Evolutionary conservation across 352 stramenopile genomes (phyloP).

Genomic region (Phytophthora cajani): DNA sequence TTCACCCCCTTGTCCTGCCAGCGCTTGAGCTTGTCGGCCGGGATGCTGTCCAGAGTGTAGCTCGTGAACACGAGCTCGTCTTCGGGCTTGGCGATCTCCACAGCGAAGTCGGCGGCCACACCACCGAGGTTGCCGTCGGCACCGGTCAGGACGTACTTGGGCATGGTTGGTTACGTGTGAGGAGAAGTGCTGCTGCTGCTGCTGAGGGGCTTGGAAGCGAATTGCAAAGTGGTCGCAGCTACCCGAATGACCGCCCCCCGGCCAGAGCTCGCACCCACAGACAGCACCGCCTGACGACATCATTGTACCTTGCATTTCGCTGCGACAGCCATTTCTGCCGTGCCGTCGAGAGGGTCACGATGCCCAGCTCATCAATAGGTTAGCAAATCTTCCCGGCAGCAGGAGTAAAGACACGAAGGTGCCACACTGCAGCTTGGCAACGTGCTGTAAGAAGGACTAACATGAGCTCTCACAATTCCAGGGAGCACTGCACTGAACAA

Average conservation of each 20-base stretch:
- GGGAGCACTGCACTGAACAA: too few species aligned
- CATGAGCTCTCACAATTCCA: too few species aligned
- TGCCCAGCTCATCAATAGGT: not conserved
- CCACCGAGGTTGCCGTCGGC: conserved; percentile 32
- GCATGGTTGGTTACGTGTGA: not conserved
- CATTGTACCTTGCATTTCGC: not conserved
- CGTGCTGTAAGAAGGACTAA: not conserved
- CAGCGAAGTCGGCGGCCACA: conserved; percentile 27
- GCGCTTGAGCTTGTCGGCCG: conserved; percentile 17
- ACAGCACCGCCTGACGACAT: not conserved
- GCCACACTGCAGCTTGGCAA: not conserved
- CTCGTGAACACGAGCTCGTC: conserved; percentile 38
- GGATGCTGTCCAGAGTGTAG: conserved; percentile 32
- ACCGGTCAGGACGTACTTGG: conserved; percentile 36
- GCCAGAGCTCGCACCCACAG: not conserved
- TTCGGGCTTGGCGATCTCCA: conserved; percentile 34
- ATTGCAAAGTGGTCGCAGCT: conserved; percentile 11
- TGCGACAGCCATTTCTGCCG: conserved; percentile 1
- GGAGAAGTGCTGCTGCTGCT: not conserved
- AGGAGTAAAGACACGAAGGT: not conserved
- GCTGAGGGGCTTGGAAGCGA: conserved; percentile 3
- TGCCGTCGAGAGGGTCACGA: conserved; percentile 2
- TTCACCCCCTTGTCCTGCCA: conserved; percentile 33
- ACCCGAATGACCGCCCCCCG: not conserved
- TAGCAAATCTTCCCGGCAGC: not conserved